A percentile compares a stretch with the other conserved stretches of the same genome.
These are phyloP conservation scores for Colletotrichum scovillei DNA, from an alignment of 2,329 filamentous ascomycete species.

Conservation along the genomic window DNA sequence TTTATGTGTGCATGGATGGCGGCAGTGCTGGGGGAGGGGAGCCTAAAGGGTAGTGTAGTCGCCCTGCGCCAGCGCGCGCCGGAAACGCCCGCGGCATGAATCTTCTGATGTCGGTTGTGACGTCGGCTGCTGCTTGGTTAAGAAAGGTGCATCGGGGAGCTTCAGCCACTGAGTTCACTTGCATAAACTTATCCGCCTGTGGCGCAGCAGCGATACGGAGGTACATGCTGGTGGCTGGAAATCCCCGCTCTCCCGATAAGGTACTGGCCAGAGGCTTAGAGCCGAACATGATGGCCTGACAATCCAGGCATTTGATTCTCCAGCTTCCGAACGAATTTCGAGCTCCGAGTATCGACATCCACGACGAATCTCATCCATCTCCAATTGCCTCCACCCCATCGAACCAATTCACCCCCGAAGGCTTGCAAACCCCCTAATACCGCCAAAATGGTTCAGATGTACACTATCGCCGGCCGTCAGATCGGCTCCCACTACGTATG, in stretches of 20 bases:
- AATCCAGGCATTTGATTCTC: conserved; percentile 15
- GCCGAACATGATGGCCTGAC: not conserved
- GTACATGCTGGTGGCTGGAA: conserved; percentile 7
- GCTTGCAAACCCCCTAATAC: conserved; percentile 40
- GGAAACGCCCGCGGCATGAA: conserved; percentile 34
- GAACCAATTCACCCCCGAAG: conserved; percentile 41
- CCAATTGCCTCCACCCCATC: conserved; percentile 44
- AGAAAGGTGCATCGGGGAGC: conserved; percentile 22
- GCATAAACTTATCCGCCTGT: not conserved
- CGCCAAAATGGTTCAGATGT: conserved; percentile 61
- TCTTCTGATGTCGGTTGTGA: conserved; percentile 26
- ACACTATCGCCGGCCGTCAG: conserved; percentile 69
- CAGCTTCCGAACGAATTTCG: conserved; percentile 38
- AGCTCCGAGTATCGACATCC: conserved; percentile 35
- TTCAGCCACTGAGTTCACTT: conserved; percentile 6
- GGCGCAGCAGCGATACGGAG: not conserved
- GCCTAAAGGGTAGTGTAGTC: conserved; percentile 1
- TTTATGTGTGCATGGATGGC: conserved; percentile 28
- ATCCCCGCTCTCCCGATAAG: conserved; percentile 15
- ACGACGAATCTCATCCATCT: conserved; percentile 35
- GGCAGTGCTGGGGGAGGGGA: not conserved
- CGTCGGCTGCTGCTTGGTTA: conserved; percentile 21
- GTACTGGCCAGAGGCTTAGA: not conserved
- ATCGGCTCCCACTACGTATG: conserved; percentile 72
- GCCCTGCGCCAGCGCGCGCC: conserved; percentile 14